Base-by-base conservation (phyloP, 2,329 filamentous ascomycete genomes). In the Pyricularia sp. region DNA sequence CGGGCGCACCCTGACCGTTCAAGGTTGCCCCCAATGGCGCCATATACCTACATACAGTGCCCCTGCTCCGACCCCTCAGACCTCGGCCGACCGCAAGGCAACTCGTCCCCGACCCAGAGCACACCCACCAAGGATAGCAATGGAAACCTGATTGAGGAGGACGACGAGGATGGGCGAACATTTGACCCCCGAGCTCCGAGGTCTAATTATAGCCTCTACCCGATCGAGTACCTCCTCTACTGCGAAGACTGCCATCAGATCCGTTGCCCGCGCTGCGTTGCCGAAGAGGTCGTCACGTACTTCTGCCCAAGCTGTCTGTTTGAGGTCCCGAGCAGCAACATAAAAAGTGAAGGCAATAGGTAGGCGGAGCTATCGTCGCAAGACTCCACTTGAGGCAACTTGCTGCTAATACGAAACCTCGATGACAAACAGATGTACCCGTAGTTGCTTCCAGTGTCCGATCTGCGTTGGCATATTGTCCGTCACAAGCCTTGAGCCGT, bases 211-310 rank as follows among this genome's bases (percentile, higher is more conserved):
- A 93, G 91, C 69, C 81, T 99, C 35, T 97, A 93, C 73, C 93
- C 94, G 0, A 86, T 97, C 60, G 93, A 97, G 72, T 88, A 97
- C 73, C 84, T 99, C 30, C 83, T 97, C 55, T 99, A 96, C 79
- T 99, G 94, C 79, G 93, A 96, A 73, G 94, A 97, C 74, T 99
- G 94, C 75, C 91, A 96, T 74, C 89, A 96, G 76, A 96, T 97
- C 67, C 89, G 94, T 70, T 99, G 94, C 74, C 90, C 91, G 6
- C 83, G 92, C 77, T 99, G 94, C 73, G 90, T 96, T 64, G 85
- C 88, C 62, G 94, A 99, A 73, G 94, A 99, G 77, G 92, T 96
- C 65, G 87, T 96, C 62, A 94, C 91, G 64, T 97, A 92, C 82
- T 99, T 91, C 76, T 99, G 94, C 72, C 94, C 94, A 5, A 93